These are phyloP conservation scores for Nyctanthes arbortristis DNA, from an alignment of 257 asterid species.

Conservation along the genomic window DNA sequence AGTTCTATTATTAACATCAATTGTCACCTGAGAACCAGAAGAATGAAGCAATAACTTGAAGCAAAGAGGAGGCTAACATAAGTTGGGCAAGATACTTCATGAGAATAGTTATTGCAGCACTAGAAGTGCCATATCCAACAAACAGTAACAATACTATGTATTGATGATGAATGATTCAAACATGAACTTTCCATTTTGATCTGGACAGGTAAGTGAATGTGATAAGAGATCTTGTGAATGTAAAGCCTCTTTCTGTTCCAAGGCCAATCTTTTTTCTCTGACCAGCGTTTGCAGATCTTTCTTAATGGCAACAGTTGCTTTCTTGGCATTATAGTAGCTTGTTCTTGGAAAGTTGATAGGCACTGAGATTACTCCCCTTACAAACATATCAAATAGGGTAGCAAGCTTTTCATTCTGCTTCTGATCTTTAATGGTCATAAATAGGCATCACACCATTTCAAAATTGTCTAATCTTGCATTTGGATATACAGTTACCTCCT, in stretches of 20 bases:
- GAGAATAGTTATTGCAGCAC: slow-evolving; percentile 53
- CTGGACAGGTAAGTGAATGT: slow-evolving; percentile 52
- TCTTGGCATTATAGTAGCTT: slow-evolving; percentile 51
- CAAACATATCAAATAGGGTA: slow-evolving; percentile 48
- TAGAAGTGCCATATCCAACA: slow-evolving; percentile 82
- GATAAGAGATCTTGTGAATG: slow-evolving; percentile 72
- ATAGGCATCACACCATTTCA: slow-evolving; percentile 69
- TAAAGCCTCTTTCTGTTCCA: slow-evolving; percentile 40
- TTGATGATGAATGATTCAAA: slow-evolving; percentile 56
- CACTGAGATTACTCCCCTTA: slow-evolving; percentile 61
- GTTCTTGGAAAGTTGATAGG: slow-evolving; percentile 68
- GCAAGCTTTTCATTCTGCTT: slow-evolving; percentile 49
- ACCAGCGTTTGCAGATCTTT: slow-evolving; percentile 42
- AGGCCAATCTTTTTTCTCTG: slow-evolving; percentile 46
- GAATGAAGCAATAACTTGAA: no score
- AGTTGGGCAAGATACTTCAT: slow-evolving; percentile 58
- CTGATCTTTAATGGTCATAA: slow-evolving; percentile 71
- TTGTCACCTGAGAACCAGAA: no score
- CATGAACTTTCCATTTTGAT: slow-evolving; percentile 69
- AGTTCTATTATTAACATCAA: no score
- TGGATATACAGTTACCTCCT: slow-evolving; percentile 49
- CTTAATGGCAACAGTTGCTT: slow-evolving; percentile 51
- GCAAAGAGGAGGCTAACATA: no score
- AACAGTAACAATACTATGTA: slow-evolving; percentile 67
- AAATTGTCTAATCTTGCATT: slow-evolving; percentile 56